Evolutionary conservation across 495 filamentous ascomycete genomes (phyloP).

Genomic region (Durotheca rogersii): DNA sequence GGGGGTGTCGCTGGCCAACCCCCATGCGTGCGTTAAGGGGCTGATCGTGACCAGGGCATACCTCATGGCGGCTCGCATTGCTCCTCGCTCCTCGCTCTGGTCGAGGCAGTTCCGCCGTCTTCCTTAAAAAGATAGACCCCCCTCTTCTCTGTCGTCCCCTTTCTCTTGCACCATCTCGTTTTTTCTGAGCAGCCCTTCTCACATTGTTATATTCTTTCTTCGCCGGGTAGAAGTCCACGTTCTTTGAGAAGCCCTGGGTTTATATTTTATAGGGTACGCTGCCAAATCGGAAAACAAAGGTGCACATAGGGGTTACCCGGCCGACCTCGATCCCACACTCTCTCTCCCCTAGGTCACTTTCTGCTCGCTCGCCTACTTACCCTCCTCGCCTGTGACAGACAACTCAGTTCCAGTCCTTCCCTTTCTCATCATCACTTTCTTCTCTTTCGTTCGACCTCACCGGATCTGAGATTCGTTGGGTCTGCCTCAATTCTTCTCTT

Average conservation of each 20-base stretch:
- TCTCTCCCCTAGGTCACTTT: constrained; percentile 2
- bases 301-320: constrained; percentile 9
- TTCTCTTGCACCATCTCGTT: constrained; percentile 6
- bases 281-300: too few relatives aligned
- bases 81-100: constrained; percentile 1
- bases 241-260: constrained; percentile 14
- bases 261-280: constrained; percentile 16
- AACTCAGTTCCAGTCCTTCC: constrained; percentile 11
- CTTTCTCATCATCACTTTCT: constrained; percentile 8
- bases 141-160: constrained; percentile 8
- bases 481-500: not conserved
- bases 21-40: constrained; percentile 32
- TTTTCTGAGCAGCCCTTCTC: constrained; percentile 11
- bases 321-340: constrained; percentile 10
- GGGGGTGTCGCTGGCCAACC: constrained; percentile 9
- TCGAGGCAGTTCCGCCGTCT: too few relatives aligned
- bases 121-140: constrained; percentile 15
- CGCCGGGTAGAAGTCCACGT: constrained; percentile 5
- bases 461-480: constrained; percentile 26
- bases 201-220: constrained; percentile 11
- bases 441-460: not conserved
- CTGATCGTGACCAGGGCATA: constrained; percentile 14
- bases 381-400: too few relatives aligned
- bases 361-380: not conserved
- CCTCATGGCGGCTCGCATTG: constrained; percentile 5